These are phyloP conservation scores for Cercospora zeae-maydis DNA, from an alignment of 2,329 filamentous ascomycete genomes.

Conservation along the genomic window DNA sequence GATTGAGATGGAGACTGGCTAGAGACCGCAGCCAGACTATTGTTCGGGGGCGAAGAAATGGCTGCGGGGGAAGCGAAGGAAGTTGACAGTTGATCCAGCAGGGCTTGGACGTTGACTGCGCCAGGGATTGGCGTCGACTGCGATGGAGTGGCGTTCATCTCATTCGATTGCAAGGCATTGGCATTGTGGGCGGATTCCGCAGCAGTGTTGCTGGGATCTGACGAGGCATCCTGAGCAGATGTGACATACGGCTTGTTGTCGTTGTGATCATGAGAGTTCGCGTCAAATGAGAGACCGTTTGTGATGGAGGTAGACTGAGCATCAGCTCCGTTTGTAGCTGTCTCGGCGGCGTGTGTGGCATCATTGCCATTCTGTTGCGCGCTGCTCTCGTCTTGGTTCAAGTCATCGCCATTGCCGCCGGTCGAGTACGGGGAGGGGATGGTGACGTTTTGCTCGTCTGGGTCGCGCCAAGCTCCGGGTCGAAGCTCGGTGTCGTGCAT, in stretches of 20 bases:
- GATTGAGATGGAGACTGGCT: slow-evolving; percentile 28
- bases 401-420: slow-evolving; percentile 18
- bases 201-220: slow-evolving; percentile 17
- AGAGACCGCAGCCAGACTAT: slow-evolving; percentile 32
- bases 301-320: slow-evolving; percentile 15
- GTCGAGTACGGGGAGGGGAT: slow-evolving; percentile 24
- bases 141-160: slow-evolving; percentile 12
- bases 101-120: slow-evolving; percentile 46
- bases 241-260: slow-evolving; percentile 15
- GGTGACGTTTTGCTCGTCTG: slow-evolving; percentile 26
- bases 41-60: slow-evolving; percentile 29
- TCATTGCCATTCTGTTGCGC: slow-evolving; percentile 7
- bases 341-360: slow-evolving; percentile 25
- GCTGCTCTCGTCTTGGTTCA: slow-evolving; percentile 5
- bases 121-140: slow-evolving; percentile 20
- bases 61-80: slow-evolving; percentile 32
- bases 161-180: slow-evolving; percentile 27
- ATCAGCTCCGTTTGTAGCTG: slow-evolving; percentile 20
- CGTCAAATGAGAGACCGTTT: slow-evolving; percentile 24
- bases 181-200: slow-evolving; percentile 14
- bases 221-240: slow-evolving; percentile 16
- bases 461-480: slow-evolving; percentile 35
- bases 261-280: slow-evolving; percentile 16
- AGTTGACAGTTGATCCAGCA: slow-evolving; percentile 43
- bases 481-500: slow-evolving; percentile 35